Evolutionary conservation across 352 stramenopile species (phyloP).

Genomic region (Pythium dissotocum): DNA sequence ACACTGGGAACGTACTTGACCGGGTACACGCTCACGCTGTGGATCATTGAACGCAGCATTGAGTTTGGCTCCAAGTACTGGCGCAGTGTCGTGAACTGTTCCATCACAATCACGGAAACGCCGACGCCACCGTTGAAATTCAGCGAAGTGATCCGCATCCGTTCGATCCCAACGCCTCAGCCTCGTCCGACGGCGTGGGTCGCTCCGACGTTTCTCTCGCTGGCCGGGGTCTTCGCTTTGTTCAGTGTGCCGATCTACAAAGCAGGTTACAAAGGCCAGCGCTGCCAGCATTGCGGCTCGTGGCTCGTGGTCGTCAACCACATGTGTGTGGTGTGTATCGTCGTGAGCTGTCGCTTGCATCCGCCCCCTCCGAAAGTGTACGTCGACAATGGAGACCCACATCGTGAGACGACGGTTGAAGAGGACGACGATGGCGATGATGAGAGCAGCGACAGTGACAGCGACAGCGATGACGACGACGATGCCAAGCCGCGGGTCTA

Average conservation of each 20-base stretch:
- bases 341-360: constrained; percentile 53
- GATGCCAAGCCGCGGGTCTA: neutral
- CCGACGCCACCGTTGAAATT: constrained; percentile 40
- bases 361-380: constrained; percentile 60
- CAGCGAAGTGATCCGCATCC: constrained; percentile 58
- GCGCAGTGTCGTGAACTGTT: constrained; percentile 70
- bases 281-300: constrained; percentile 68
- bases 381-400: constrained; percentile 40
- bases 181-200: constrained; percentile 38
- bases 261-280: constrained; percentile 42
- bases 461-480: constrained; percentile 9
- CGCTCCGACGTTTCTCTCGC: constrained; percentile 25
- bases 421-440: constrained; percentile 15
- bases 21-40: constrained; percentile 56
- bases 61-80: constrained; percentile 59
- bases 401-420: constrained; percentile 20
- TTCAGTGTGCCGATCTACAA: constrained; percentile 59
- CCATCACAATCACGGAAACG: constrained; percentile 54
- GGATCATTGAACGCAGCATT: constrained; percentile 51
- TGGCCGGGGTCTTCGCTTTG: constrained; percentile 21
- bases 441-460: neutral
- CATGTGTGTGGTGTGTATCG: constrained; percentile 56
- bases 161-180: constrained; percentile 44
- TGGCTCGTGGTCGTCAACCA: constrained; percentile 57
- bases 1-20: constrained; percentile 51